Evolutionary conservation across 495 filamentous ascomycete species (phyloP).

Genomic region (Penicillium riverlandense): DNA sequence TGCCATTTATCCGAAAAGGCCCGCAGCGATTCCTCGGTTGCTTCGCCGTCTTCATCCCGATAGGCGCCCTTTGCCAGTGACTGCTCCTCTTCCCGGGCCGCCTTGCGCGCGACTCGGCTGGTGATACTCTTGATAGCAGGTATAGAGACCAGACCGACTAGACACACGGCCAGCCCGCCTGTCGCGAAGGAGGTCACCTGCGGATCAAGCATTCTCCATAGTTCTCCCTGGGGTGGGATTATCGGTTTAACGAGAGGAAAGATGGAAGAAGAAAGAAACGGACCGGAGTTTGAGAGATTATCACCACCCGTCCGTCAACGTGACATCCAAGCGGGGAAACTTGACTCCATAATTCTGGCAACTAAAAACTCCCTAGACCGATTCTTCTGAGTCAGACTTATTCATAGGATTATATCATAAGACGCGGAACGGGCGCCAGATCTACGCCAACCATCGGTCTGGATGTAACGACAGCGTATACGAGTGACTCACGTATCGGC

Average conservation of each 20-base stretch:
- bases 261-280: not conserved
- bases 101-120: constrained; percentile 10
- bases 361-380: too few species aligned
- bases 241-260: not conserved
- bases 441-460: too few species aligned
- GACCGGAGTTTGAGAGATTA: not conserved
- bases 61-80: constrained; percentile 15
- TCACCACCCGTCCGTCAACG: not conserved
- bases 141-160: constrained; percentile 14
- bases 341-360: not conserved
- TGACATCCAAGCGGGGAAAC: constrained; percentile 5
- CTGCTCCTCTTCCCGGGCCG: constrained; percentile 13
- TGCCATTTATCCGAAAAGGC: constrained; percentile 26
- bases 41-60: constrained; percentile 25
- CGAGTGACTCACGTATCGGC: too few species aligned
- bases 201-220: constrained; percentile 18
- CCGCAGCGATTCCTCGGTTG: constrained; percentile 19
- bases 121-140: constrained; percentile 17
- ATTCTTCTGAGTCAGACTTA: too few species aligned
- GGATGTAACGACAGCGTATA: too few species aligned
- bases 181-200: constrained; percentile 11
- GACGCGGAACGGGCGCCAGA: too few species aligned
- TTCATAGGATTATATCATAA: too few species aligned
- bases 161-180: constrained; percentile 18
- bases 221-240: not conserved